Base-by-base conservation (phyloP, 2,329 filamentous ascomycete genomes). In the Colletotrichum caudatum region DNA sequence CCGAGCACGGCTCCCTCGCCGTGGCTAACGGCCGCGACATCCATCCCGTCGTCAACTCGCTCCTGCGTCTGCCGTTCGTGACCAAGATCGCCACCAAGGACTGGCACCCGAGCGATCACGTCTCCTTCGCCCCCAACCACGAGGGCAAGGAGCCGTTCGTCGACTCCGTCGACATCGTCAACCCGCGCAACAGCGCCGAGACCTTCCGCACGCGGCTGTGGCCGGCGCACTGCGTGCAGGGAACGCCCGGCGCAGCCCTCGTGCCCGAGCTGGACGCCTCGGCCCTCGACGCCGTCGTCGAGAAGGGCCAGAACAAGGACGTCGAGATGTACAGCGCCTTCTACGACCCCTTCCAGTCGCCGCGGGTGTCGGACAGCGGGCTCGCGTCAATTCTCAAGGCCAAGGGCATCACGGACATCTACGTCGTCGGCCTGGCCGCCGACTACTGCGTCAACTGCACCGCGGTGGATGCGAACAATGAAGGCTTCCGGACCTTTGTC, bases 321-420 rank as follows among this genome's bases (percentile, higher is more conserved):
- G 88, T 97, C 2, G 96, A 99, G 82, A 97, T 98, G 93, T 98
- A 98, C 82, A 95, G 92, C 73, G 94, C 92, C 0, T 98, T 99
- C 77, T 91, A 92, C 72, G 93, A 95, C 78, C 93, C 93, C 0
- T 95, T 98, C 76, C 81, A 81, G 50, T 85, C 86, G 7, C 90
- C 90, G 1, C 82, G 82, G 41, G 84, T 92, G 18, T 84, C 83
- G 35, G 89, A 91, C 76, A 91, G 88, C 76, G 90, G 91, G 18
- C 83, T 98, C 35, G 87, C 86, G 1, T 82, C 78, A 1, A 78
- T 84, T 59, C 80, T 99, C 75, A 85, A 80, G 63, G 84, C 84
- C 3, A 83, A 83, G 20, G 84, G 82, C 0, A 84, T 97, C 37
- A 94, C 93, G 7, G 88, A 97, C 79, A 93, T 98, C 7, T 98